phyloP scores from a whole-genome alignment of 2,329 filamentous ascomycete genomes.

The Apiospora hydei region DNA sequence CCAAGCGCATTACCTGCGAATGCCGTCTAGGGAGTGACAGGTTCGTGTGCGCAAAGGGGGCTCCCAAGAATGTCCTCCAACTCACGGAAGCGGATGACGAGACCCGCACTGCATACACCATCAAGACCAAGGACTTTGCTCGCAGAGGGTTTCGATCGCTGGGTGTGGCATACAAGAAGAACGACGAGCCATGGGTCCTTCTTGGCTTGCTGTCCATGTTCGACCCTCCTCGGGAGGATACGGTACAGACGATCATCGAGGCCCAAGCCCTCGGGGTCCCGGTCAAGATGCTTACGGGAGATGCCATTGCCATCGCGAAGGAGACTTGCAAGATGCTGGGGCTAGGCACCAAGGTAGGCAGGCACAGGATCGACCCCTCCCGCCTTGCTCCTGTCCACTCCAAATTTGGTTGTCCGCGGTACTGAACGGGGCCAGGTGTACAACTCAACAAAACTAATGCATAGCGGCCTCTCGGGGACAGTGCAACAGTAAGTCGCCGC shows the following conservation, averaged over 20 bases:
- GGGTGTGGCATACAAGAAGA: slow-evolving; percentile 80
- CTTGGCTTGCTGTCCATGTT: slow-evolving; percentile 83
- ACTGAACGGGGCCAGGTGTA: slow-evolving; percentile 59
- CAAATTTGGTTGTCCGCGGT: neutral
- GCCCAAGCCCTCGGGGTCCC: slow-evolving; percentile 78
- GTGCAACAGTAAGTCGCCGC: neutral
- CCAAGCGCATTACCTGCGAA: slow-evolving; percentile 78
- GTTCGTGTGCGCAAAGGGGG: slow-evolving; percentile 79
- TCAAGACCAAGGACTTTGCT: slow-evolving; percentile 78
- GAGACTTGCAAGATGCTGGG: slow-evolving; percentile 85
- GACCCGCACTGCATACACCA: slow-evolving; percentile 70
- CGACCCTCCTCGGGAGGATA: slow-evolving; percentile 80
- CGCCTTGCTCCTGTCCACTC: neutral
- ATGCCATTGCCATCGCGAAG: slow-evolving; percentile 81
- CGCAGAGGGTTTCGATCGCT: slow-evolving; percentile 82
- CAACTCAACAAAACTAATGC: slow-evolving; percentile 79
- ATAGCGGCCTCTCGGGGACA: slow-evolving; percentile 39
- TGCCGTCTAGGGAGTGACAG: slow-evolving; percentile 71
- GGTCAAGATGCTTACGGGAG: slow-evolving; percentile 85
- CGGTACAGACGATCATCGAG: slow-evolving; percentile 79
- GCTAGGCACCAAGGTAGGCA: slow-evolving; percentile 65
- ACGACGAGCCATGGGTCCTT: slow-evolving; percentile 75
- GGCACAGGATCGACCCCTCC: neutral
- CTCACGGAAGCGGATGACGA: slow-evolving; percentile 73
- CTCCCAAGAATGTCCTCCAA: slow-evolving; percentile 76